Percentiles rank a stretch among this genome's conserved stretches.
phyloP scores from a whole-genome alignment of 352 stramenopile species.

The Elongisporangium prolatum region DNA sequence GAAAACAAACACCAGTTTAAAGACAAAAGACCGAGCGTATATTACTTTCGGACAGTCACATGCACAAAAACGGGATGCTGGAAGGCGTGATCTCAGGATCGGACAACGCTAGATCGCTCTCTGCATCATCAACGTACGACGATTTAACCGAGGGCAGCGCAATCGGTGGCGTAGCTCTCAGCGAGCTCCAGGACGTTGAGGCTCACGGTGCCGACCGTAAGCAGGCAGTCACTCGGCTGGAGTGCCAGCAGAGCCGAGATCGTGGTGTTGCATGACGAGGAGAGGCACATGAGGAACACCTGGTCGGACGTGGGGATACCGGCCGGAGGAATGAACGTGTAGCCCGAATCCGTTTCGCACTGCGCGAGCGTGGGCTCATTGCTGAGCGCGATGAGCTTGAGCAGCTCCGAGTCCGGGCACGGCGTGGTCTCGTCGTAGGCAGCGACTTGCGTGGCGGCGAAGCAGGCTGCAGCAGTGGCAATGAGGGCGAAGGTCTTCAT shows the following conservation, averaged over 20 bases:
- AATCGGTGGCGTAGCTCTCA: conserved; percentile 32
- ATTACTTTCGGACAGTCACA: neutral
- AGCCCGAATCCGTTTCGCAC: conserved; percentile 25
- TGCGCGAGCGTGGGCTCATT: conserved; percentile 11
- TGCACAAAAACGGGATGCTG: neutral
- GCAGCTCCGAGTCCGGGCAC: conserved; percentile 23
- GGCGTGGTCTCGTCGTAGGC: conserved; percentile 22
- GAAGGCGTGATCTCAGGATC: neutral
- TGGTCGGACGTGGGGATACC: conserved; percentile 23
- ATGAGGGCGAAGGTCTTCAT: conserved; percentile 37
- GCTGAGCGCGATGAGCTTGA: conserved; percentile 24
- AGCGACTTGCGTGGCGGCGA: conserved; percentile 17
- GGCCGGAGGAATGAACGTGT: conserved; percentile 27
- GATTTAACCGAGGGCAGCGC: conserved; percentile 15
- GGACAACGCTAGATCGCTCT: too few species aligned
- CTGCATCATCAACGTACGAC: too few species aligned
- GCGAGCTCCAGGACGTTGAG: conserved; percentile 45
- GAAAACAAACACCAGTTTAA: too few species aligned
- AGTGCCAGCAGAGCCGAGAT: conserved; percentile 26
- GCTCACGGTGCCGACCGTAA: conserved; percentile 28
- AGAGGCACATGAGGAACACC: conserved; percentile 31
- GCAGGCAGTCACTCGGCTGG: conserved; percentile 34
- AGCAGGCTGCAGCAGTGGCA: conserved; percentile 14
- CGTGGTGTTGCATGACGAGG: conserved; percentile 22
- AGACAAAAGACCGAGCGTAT: neutral